Percentiles rank a stretch among this genome's conserved stretches.
These are phyloP conservation scores for Hypoxylon intermedium DNA, from an alignment of 495 filamentous ascomycete genomes.

Conservation along the genomic window DNA sequence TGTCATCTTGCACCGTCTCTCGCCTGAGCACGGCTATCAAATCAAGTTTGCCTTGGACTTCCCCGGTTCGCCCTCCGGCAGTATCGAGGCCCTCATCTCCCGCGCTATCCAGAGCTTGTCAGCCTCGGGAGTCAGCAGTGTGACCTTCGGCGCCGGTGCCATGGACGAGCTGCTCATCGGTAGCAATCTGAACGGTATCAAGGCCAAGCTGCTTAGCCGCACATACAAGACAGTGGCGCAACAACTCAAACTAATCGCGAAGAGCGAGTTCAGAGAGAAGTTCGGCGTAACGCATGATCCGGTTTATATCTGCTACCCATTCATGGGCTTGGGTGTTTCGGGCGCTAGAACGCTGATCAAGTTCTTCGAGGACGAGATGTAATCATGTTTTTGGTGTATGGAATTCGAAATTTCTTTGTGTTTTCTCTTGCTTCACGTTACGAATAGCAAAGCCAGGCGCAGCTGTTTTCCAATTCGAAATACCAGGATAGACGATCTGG, in stretches of 20 bases:
- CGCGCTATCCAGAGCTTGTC: slow-evolving; percentile 75
- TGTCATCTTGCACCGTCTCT: slow-evolving; percentile 75
- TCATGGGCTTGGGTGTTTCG: slow-evolving; percentile 76
- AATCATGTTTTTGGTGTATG: background rate
- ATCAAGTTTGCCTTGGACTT: slow-evolving; percentile 90
- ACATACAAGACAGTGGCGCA: slow-evolving; percentile 79
- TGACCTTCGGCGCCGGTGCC: slow-evolving; percentile 84
- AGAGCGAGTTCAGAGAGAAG: slow-evolving; percentile 88
- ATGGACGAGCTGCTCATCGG: slow-evolving; percentile 70
- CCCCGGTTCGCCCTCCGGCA: slow-evolving; percentile 76
- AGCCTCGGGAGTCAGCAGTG: slow-evolving; percentile 64
- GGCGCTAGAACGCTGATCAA: slow-evolving; percentile 78
- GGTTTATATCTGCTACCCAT: slow-evolving; percentile 82
- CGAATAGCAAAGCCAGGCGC: slow-evolving; percentile 1
- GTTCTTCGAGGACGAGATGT: slow-evolving; percentile 79
- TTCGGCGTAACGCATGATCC: slow-evolving; percentile 78
- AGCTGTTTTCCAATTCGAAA: slow-evolving; percentile 1
- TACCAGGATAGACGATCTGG: slow-evolving; percentile 26
- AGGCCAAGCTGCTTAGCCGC: slow-evolving; percentile 74
- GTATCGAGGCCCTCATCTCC: slow-evolving; percentile 80
- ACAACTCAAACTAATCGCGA: slow-evolving; percentile 77
- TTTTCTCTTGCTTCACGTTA: background rate
- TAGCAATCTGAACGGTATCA: slow-evolving; percentile 74
- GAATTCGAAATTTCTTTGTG: background rate
- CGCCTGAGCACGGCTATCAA: slow-evolving; percentile 80